Evolutionary conservation across 495 filamentous ascomycete genomes (phyloP).

Genomic region (Xylaria scruposa): DNA sequence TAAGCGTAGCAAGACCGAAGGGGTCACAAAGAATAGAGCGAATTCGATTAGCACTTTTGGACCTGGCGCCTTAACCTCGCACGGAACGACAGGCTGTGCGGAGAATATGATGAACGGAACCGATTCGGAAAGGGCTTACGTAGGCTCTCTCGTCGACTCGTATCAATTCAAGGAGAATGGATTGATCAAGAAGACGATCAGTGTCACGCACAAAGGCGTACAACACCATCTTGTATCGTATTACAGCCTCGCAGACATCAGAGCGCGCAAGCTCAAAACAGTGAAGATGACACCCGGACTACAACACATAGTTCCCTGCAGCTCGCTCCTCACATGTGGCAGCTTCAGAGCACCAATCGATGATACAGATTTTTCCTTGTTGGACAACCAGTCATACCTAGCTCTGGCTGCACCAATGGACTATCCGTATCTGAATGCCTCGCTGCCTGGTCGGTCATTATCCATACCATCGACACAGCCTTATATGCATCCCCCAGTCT

Average conservation of each 20-base stretch:
- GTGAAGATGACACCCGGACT: slow-evolving; percentile 14
- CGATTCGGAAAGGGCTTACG: slow-evolving; percentile 66
- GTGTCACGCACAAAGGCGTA: slow-evolving; percentile 69
- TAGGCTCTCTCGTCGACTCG: slow-evolving; percentile 84
- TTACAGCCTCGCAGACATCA: slow-evolving; percentile 80
- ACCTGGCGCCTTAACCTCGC: slow-evolving; percentile 16
- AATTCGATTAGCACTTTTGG: slow-evolving; percentile 43
- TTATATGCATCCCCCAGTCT: not conserved
- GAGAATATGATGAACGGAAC: slow-evolving; percentile 44
- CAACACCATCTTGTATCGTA: slow-evolving; percentile 88
- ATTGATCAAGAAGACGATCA: slow-evolving; percentile 91
- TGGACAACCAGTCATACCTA: not conserved
- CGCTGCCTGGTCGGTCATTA: not conserved
- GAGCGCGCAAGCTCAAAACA: slow-evolving; percentile 58
- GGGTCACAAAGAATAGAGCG: slow-evolving; percentile 34
- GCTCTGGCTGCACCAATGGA: not conserved
- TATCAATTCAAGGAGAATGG: slow-evolving; percentile 87
- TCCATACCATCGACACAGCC: not conserved
- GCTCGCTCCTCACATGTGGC: slow-evolving; percentile 66
- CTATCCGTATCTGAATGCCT: not conserved
- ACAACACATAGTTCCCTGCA: slow-evolving; percentile 55
- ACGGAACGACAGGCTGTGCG: slow-evolving; percentile 36
- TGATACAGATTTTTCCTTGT: slow-evolving; percentile 42
- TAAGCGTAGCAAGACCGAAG: slow-evolving; percentile 62
- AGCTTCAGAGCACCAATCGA: slow-evolving; percentile 76